Conservation (phyloP, 257 asterid species). For the Leonotis leonurus region DNA sequence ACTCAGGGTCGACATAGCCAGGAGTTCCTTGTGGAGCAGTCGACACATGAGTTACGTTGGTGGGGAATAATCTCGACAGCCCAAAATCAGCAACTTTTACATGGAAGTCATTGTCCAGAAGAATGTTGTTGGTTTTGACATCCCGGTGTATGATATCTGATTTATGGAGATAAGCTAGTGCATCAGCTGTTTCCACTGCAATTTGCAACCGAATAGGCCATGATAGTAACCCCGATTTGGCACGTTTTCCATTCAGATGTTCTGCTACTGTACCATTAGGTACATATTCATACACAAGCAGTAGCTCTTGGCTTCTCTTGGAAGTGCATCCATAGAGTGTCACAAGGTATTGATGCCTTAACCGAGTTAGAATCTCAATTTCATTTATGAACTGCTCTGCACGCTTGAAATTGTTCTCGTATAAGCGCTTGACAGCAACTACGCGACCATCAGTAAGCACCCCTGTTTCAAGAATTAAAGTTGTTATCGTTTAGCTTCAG, state of each 20-base stretch:
- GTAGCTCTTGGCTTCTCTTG: slow-evolving; percentile 47
- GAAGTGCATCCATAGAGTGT: slow-evolving; percentile 76
- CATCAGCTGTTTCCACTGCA: slow-evolving; percentile 75
- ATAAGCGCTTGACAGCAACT: slow-evolving; percentile 71
- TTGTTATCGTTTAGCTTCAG: not conserved
- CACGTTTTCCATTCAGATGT: slow-evolving; percentile 59
- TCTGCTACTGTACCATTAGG: slow-evolving; percentile 81
- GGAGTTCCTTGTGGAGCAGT: slow-evolving; percentile 96
- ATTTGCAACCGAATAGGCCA: slow-evolving; percentile 66
- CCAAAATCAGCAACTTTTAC: slow-evolving; percentile 95
- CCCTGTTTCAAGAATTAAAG: slow-evolving; percentile 31
- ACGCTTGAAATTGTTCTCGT: slow-evolving; percentile 63
- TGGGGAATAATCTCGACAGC: slow-evolving; percentile 60
- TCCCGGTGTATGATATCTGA: slow-evolving; percentile 76
- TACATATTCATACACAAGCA: slow-evolving; percentile 67
- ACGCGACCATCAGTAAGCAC: slow-evolving; percentile 58
- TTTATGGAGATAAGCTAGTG: slow-evolving; percentile 56
- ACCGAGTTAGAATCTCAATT: slow-evolving; percentile 53
- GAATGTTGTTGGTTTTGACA: slow-evolving; percentile 71
- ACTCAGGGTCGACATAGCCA: slow-evolving; percentile 84
- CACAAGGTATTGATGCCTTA: slow-evolving; percentile 57
- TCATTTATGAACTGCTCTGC: slow-evolving; percentile 77
- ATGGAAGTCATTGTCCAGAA: slow-evolving; percentile 54
- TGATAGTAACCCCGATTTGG: slow-evolving; percentile 41
- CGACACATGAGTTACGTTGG: slow-evolving; percentile 59